Evolutionary conservation across 768 basidiomycete species (phyloP), one percentile per base, ranked within the genome.

Genomic region (Trichaptum fuscoviolaceum): DNA sequence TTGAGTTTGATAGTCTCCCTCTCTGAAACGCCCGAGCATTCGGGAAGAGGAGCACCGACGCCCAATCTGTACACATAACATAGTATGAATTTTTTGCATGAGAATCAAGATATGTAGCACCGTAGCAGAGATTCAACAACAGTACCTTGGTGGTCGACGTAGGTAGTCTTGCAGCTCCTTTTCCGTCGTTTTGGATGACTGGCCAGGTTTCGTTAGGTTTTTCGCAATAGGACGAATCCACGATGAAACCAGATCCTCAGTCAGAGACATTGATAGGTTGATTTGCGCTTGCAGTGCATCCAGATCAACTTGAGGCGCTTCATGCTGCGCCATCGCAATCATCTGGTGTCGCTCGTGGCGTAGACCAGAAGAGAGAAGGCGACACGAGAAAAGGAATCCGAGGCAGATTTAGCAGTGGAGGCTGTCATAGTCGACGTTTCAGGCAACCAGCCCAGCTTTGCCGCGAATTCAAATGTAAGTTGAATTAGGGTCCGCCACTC

Each of bases 221-320:
- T 71, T 66, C 36, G 36, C 65, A 63, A 24, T 78, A 76, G 68
- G 72, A 77, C 66, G 73, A 70, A 93, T 80, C 92, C 92, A 93
- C 65, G 92, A 90, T 24, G 89, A 82, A 58, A 91, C 85, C 70
- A 93, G 81, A 73, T 85, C 81, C 69, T 92, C 85, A 1, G 88
- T 86, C 75, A 87, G 85, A 6, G 91, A 87, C 85, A 93, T 86
- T 24, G 91, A 87, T 71, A 91, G 78, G 75, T 93, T 89, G 64
- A 93, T 87, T 77, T 90, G 90, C n/a, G 91, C 91, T 75, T 93
- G 92, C 57, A 93, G 79, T 35, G 84, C 79, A 71, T 91, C 89
- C 62, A 80, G 70, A 73, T 92, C 88, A 59, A 91, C 80, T 52
- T 52, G 42, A 12, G 42, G 42, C 42, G 42, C 15, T 52, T 52